Base-by-base conservation (phyloP, 2,329 filamentous ascomycete species). In the Coniella lustricola region DNA sequence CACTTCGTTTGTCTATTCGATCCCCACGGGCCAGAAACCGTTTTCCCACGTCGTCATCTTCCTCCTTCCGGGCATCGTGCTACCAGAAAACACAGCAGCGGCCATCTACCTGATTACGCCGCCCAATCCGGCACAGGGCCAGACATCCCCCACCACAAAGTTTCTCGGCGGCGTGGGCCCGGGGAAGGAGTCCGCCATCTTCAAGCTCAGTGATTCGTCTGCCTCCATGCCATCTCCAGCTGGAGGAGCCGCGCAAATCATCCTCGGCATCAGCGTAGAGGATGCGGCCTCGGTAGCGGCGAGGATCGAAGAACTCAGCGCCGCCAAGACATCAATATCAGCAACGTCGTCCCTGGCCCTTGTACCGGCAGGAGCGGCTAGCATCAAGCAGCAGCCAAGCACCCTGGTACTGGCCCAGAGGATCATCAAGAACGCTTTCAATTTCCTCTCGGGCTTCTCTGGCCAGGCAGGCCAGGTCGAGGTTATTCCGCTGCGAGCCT, bases 371-470 rank as follows among this genome's bases (percentile, higher is more conserved):
- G 62, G 42, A 42, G n/a, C 41, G 13, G 21, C 47, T n/a, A 46
- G 50, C 48, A 29, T 35, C 31, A 62, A 53, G 52, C 59, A 51
- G 22, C 67, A 70, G 40, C 73, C 81, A 1, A 74, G 78, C n/a
- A 93, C 89, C 0, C 81, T 87, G 55, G 71, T 89, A 2, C 74
- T 98, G 20, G 93, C 93, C 25, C 90, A 97, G 68, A 76, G 88
- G 55, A 96, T 98, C 58, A 97, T 98, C 59, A 85, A 88, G 59
- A 95, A 96, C 66, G 93, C 91, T 13, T 98, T 97, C 67, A 96
- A 98, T 67, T 97, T 95, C 64, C 73, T 98, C 49, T 82, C 91
- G 3, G 86, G 89, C 59, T 97, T 95, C 72, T 87, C 85, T 51
- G 80, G 81, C 33, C 76, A 77, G 49, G 72, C 73, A 2, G 75